These are phyloP conservation scores for Plantago coronopus DNA, from an alignment of 305 asterid species.

Conservation along the genomic window DNA sequence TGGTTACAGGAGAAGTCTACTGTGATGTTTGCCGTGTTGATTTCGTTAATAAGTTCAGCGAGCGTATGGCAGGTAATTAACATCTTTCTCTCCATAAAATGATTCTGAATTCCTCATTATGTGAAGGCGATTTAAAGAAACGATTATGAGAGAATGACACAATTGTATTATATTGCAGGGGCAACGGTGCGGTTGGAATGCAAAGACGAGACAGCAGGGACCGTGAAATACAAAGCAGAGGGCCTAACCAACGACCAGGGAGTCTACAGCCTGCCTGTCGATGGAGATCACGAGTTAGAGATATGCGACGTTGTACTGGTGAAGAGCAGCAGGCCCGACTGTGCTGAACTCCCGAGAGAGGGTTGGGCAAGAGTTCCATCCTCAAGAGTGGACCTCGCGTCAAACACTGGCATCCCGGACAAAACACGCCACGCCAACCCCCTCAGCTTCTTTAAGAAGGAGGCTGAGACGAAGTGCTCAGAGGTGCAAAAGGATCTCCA, in stretches of 20 bases:
- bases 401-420: constrained; percentile 48
- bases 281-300: constrained; percentile 63
- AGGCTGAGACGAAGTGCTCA: constrained; percentile 31
- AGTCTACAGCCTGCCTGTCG: constrained; percentile 31
- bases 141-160: no score
- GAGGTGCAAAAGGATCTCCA: constrained; percentile 41
- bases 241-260: constrained; percentile 38
- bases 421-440: constrained; percentile 46
- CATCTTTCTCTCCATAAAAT: neutral
- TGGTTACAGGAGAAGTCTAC: neutral
- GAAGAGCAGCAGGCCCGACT: constrained; percentile 48
- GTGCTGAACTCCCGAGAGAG: constrained; percentile 40
- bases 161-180: constrained; percentile 22
- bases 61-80: constrained; percentile 10
- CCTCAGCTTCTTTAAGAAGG: constrained; percentile 48
- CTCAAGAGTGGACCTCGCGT: constrained; percentile 40
- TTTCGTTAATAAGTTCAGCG: constrained; percentile 1
- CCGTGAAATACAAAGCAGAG: constrained; percentile 35
- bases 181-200: constrained; percentile 41
- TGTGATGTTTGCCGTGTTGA: constrained; percentile 11
- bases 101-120: no score
- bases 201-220: constrained; percentile 28
- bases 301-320: constrained; percentile 43
- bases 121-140: no score
- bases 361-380: constrained; percentile 33